Conservation (phyloP, 345 rosid genomes). For the Syzygium jambos region DNA sequence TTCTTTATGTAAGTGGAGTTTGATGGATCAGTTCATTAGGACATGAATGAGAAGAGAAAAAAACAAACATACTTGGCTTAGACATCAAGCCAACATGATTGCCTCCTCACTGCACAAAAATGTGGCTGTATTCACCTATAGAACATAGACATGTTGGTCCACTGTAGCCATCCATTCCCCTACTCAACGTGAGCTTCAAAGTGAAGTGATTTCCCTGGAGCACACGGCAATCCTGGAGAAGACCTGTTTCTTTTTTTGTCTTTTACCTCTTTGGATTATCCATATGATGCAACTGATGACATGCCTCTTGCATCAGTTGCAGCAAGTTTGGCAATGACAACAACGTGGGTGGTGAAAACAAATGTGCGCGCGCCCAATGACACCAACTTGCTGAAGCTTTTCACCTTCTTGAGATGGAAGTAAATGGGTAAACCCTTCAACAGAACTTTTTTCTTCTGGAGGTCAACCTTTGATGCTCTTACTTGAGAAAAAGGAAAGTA, state of each 20-base stretch:
- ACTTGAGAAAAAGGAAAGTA: background rate
- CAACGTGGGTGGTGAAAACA: background rate
- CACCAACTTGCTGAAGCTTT: background rate
- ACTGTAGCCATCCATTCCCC: background rate
- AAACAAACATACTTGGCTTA: slow-evolving; percentile 16
- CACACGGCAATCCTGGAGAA: background rate
- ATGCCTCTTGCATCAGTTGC: background rate
- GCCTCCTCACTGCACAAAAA: background rate
- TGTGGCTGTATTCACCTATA: background rate
- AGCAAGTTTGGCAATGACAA: background rate
- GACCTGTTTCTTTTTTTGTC: background rate
- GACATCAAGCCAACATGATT: slow-evolving; percentile 15
- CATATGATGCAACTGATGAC: background rate
- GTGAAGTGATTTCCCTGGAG: background rate
- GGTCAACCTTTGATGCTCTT: background rate
- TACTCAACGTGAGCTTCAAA: background rate
- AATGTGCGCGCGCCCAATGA: background rate
- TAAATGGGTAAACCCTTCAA: background rate
- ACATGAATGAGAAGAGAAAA: background rate
- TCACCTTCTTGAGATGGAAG: background rate
- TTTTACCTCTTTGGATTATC: background rate
- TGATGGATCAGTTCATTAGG: background rate
- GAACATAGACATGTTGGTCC: background rate
- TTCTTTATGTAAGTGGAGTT: background rate
- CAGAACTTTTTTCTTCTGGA: background rate